phyloP scores from a whole-genome alignment of 371 early-diverging fungal genomes.

The Mortierella sp. region DNA sequence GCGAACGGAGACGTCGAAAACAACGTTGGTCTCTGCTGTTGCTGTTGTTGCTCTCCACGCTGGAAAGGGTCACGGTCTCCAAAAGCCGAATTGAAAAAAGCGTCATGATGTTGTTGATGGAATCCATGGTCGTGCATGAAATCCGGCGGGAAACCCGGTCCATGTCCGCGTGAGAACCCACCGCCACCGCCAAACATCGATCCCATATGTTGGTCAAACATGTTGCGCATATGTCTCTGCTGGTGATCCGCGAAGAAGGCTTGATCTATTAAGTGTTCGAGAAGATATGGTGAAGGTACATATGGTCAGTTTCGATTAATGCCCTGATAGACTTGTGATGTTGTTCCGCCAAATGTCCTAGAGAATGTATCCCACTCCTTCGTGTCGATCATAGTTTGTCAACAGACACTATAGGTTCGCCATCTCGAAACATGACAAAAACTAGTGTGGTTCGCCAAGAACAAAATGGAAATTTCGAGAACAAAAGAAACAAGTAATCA shows the following conservation, averaged over 20 bases:
- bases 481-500: not conserved
- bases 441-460: not conserved
- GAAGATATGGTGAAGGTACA: not conserved
- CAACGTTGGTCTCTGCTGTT: constrained; percentile 26
- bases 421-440: not conserved
- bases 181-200: constrained; percentile 27
- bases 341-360: too few relatives aligned
- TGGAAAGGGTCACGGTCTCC: not conserved
- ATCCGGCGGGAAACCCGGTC: constrained; percentile 1
- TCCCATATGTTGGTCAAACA: constrained; percentile 29
- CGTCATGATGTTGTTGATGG: constrained; percentile 7
- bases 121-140: constrained; percentile 4
- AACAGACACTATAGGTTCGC: not conserved
- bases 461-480: constrained; percentile 14
- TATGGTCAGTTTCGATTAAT: not conserved
- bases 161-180: constrained; percentile 13
- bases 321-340: not conserved
- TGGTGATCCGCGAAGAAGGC: constrained; percentile 40
- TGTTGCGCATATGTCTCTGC: constrained; percentile 22
- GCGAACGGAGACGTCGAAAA: constrained; percentile 51
- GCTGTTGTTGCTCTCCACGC: not conserved
- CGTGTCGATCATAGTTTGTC: not conserved
- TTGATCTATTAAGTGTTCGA: constrained; percentile 19
- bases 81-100: constrained; percentile 17
- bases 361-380: not conserved